Evolutionary conservation across 768 basidiomycete genomes (phyloP).

Genomic region (Gautieria morchelliformis): DNA sequence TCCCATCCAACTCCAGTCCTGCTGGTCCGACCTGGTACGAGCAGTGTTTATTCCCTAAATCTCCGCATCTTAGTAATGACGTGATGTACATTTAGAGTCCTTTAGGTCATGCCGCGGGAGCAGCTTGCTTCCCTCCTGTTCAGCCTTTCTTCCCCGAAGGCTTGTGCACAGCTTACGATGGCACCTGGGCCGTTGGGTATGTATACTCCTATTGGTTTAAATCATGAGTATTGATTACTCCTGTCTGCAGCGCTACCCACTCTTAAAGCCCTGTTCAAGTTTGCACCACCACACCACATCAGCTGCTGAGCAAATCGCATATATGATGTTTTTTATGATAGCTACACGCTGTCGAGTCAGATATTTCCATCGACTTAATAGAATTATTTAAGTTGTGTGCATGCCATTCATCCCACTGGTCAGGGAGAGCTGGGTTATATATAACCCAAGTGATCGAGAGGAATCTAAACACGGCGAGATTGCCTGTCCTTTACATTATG

Average conservation of each 20-base stretch:
- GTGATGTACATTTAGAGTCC: not conserved
- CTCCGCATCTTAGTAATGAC: not conserved
- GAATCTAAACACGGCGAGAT: no score
- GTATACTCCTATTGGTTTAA: not conserved
- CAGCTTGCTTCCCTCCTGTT: conserved; percentile 6
- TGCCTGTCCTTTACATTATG: no score
- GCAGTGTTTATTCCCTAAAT: not conserved
- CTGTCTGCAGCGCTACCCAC: not conserved
- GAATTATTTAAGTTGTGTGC: no score
- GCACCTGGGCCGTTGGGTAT: conserved; percentile 4
- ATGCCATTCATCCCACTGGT: no score
- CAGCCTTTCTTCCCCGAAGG: conserved; percentile 7
- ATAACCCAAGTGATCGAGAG: no score
- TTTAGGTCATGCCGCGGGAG: not conserved
- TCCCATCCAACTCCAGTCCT: not conserved
- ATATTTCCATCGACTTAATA: no score
- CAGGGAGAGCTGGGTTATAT: no score
- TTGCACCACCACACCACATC: not conserved
- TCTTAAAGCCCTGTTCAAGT: not conserved
- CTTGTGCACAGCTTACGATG: conserved; percentile 3
- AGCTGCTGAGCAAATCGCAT: no score
- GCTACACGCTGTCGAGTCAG: no score
- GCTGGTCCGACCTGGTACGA: conserved; percentile 5
- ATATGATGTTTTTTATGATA: no score
- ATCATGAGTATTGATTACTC: not conserved